These are phyloP conservation scores for Papiliotrema laurentii DNA, from an alignment of 1,284 basidiomycete genomes.

Conservation along the genomic window DNA sequence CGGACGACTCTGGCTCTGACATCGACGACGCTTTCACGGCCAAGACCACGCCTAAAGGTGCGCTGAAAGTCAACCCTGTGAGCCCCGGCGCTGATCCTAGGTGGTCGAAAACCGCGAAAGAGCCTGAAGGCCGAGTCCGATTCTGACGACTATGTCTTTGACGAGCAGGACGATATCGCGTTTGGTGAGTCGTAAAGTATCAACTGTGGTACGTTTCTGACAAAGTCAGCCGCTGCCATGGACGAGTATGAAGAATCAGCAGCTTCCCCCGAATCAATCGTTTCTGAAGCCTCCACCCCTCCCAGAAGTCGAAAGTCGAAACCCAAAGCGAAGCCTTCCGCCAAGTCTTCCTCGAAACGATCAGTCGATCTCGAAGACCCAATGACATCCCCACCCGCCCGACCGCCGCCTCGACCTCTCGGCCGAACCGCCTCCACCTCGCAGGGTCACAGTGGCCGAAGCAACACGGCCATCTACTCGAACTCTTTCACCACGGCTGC, in stretches of 20 bases:
- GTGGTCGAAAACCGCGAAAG: conserved; percentile 33
- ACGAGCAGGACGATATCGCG: conserved; percentile 39
- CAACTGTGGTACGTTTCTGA: conserved; percentile 1
- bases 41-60: background rate
- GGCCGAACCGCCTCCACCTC: background rate
- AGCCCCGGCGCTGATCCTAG: conserved; percentile 3
- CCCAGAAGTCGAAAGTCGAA: background rate
- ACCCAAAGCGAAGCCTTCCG: background rate
- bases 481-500: conserved; percentile 67
- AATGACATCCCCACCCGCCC: too few relatives aligned
- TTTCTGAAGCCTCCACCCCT: conserved; percentile 1
- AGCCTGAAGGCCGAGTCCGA: conserved; percentile 39
- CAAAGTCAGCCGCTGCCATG: conserved; percentile 9
- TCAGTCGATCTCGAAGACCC: background rate
- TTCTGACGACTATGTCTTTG: conserved; percentile 41
- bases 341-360: conserved; percentile 1
- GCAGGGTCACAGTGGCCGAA: too few relatives aligned
- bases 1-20: conserved; percentile 13
- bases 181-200: conserved; percentile 25
- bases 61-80: background rate
- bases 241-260: conserved; percentile 3
- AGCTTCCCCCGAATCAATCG: background rate
- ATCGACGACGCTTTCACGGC: background rate
- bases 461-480: conserved; percentile 25
- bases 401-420: conserved; percentile 8